Evolutionary conservation across 2,329 filamentous ascomycete genomes (phyloP).

Genomic region (Arthrobotrys sphaeroides): DNA sequence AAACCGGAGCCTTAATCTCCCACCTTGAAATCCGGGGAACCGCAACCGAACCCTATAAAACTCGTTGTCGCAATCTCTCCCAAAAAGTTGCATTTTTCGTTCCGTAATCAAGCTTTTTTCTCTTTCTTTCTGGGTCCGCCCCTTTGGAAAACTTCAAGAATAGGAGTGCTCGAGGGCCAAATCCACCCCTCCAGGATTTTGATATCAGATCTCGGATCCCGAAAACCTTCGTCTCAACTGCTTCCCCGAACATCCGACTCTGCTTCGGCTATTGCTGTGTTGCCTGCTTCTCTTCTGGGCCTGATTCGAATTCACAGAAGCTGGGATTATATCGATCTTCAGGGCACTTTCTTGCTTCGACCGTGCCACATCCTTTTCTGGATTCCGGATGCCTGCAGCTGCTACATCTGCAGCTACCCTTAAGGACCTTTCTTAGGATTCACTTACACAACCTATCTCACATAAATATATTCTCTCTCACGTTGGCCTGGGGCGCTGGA

Average conservation of each 20-base stretch:
- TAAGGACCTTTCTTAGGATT: not conserved
- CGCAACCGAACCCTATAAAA: slow-evolving; percentile 46
- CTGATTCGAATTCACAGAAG: not conserved
- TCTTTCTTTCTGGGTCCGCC: slow-evolving; percentile 1
- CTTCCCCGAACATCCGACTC: not conserved
- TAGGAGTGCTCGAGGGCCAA: not conserved
- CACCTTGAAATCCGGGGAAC: slow-evolving; percentile 52
- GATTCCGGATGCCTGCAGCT: slow-evolving; percentile 25
- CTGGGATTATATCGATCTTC: slow-evolving; percentile 32
- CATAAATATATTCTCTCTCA: not conserved
- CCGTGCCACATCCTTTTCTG: slow-evolving; percentile 12
- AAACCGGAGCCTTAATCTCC: slow-evolving; percentile 36
- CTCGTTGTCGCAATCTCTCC: slow-evolving; percentile 40
- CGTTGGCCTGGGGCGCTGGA: not conserved
- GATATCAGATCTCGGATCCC: not conserved
- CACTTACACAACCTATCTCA: not conserved
- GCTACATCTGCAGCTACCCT: not conserved
- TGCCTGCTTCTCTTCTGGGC: slow-evolving; percentile 7
- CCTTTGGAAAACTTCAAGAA: not conserved
- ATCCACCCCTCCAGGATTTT: not conserved
- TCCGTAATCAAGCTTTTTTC: slow-evolving; percentile 21
- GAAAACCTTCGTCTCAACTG: not conserved
- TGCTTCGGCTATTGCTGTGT: slow-evolving; percentile 25
- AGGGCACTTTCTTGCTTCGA: not conserved
- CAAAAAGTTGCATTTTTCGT: not conserved